phyloP scores from a whole-genome alignment of 768 basidiomycete species.

The Mycena crocata region DNA sequence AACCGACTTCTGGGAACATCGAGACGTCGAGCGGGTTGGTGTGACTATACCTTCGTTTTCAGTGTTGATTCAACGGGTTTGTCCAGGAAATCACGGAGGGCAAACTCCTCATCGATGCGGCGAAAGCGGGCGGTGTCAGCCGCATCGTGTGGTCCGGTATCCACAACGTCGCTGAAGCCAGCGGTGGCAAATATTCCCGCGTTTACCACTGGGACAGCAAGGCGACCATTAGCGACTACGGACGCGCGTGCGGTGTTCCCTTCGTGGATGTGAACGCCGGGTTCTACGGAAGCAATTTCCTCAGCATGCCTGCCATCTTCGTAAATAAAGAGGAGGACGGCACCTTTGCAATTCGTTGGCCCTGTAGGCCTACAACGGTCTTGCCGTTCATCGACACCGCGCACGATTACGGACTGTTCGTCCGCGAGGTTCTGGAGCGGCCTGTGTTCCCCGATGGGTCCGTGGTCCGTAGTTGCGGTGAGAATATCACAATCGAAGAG shows the following conservation, averaged over 20 bases:
- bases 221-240: slow-evolving; percentile 10
- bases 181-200: slow-evolving; percentile 20
- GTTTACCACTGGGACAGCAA: slow-evolving; percentile 24
- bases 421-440: background rate
- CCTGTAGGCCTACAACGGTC: background rate
- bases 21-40: background rate
- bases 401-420: background rate
- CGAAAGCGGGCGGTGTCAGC: slow-evolving; percentile 9
- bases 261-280: slow-evolving; percentile 22
- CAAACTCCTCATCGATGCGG: slow-evolving; percentile 10
- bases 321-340: background rate
- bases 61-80: background rate
- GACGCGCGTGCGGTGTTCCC: slow-evolving; percentile 15
- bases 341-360: background rate
- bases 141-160: slow-evolving; percentile 25
- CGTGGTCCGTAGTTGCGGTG: background rate
- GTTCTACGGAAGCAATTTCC: slow-evolving; percentile 2
- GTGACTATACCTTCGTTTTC: background rate
- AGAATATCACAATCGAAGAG: background rate
- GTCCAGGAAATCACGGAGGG: background rate
- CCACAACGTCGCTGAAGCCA: background rate
- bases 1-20: background rate
- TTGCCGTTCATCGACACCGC: slow-evolving; percentile 14
- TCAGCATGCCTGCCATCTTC: background rate
- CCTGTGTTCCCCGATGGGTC: background rate